Evolutionary conservation across 345 rosid genomes (phyloP).

Genomic region (Populus euphratica): DNA sequence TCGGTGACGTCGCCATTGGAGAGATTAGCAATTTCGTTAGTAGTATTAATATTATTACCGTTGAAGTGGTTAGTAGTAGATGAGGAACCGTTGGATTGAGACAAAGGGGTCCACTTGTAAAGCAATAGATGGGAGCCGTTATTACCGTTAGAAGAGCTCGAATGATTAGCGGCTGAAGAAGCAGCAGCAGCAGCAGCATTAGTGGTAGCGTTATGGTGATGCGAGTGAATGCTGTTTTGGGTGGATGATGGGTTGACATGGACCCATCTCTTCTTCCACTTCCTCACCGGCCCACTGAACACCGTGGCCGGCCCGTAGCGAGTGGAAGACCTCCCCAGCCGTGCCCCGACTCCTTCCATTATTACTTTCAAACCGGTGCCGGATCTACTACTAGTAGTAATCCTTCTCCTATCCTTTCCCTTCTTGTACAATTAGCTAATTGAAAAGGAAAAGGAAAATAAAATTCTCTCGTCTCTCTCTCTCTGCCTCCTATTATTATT

Average conservation of each 20-base stretch:
- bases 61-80: slow-evolving; percentile 16
- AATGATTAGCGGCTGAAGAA: slow-evolving; percentile 25
- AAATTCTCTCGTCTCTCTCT: background rate
- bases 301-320: slow-evolving; percentile 96
- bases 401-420: background rate
- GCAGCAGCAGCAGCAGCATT: background rate
- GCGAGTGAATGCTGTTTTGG: slow-evolving; percentile 18
- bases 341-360: slow-evolving; percentile 99
- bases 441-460: background rate
- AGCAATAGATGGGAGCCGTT: slow-evolving; percentile 70
- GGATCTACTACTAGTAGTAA: background rate
- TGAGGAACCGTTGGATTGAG: slow-evolving; percentile 36
- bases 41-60: slow-evolving; percentile 11
- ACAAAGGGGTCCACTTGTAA: slow-evolving; percentile 81
- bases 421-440: background rate
- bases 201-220: slow-evolving; percentile 18
- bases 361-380: background rate
- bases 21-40: slow-evolving; percentile 32
- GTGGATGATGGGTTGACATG: slow-evolving; percentile 53
- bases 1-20: slow-evolving; percentile 26
- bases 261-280: slow-evolving; percentile 98
- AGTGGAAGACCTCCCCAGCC: slow-evolving; percentile 92
- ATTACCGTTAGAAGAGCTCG: slow-evolving; percentile 36
- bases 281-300: slow-evolving; percentile 92
- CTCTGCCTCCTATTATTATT: background rate